Evolutionary conservation across 768 basidiomycete genomes (phyloP).

Genomic region (Panus rudis): DNA sequence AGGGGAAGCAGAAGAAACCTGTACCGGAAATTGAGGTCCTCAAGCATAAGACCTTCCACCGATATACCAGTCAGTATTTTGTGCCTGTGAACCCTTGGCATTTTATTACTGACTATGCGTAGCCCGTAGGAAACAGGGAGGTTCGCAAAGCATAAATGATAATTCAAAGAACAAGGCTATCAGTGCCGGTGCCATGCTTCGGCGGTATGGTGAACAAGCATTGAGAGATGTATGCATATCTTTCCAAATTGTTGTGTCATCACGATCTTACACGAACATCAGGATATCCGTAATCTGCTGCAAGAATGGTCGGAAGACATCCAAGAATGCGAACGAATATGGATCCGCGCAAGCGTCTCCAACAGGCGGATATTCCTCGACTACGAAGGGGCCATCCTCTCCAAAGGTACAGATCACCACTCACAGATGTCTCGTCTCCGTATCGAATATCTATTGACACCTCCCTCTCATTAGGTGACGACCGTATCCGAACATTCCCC

Average conservation of each 20-base stretch:
- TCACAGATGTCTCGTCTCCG: background rate
- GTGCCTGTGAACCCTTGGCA: background rate
- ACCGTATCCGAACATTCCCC: slow-evolving; percentile 81
- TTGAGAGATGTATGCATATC: slow-evolving; percentile 64
- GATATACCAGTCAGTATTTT: slow-evolving; percentile 75
- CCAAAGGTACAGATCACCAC: slow-evolving; percentile 38
- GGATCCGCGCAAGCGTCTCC: slow-evolving; percentile 81
- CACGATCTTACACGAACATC: slow-evolving; percentile 1
- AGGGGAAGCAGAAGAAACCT: slow-evolving; percentile 44
- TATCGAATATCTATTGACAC: background rate
- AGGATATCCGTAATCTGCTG: slow-evolving; percentile 87
- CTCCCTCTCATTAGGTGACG: slow-evolving; percentile 42
- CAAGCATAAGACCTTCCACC: slow-evolving; percentile 92
- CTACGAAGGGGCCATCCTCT: slow-evolving; percentile 72
- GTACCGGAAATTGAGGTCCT: slow-evolving; percentile 79
- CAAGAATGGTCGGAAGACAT: slow-evolving; percentile 86
- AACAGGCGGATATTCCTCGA: slow-evolving; percentile 88
- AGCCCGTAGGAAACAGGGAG: slow-evolving; percentile 98
- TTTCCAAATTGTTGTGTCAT: background rate
- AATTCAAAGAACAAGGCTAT: slow-evolving; percentile 89
- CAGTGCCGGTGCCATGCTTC: slow-evolving; percentile 88
- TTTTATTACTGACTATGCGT: background rate
- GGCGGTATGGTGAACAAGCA: slow-evolving; percentile 93
- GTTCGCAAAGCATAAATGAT: slow-evolving; percentile 87
- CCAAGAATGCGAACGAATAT: slow-evolving; percentile 79